Evolutionary conservation across 768 basidiomycete genomes (phyloP).

Genomic region (Multifurca ochricompacta): DNA sequence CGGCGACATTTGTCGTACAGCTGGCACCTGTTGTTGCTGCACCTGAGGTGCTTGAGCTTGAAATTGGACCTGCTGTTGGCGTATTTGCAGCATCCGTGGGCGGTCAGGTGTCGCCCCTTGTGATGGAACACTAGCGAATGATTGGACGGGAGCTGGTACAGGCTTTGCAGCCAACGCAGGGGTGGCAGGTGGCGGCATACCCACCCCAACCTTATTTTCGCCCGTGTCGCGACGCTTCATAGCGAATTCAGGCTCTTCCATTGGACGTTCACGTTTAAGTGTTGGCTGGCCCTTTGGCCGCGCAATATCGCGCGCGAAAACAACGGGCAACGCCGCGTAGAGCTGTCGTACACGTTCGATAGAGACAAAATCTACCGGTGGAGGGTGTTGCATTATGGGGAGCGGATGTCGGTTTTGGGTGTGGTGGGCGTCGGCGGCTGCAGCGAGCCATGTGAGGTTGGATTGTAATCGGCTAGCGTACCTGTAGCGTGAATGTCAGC

Average conservation of each 20-base stretch:
- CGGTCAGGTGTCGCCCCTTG: slow-evolving; percentile 9
- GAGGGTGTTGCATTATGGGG: slow-evolving; percentile 51
- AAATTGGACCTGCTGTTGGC: slow-evolving; percentile 16
- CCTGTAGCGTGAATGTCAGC: slow-evolving; percentile 31
- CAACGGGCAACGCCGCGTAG: slow-evolving; percentile 49
- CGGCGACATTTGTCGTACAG: slow-evolving; percentile 17
- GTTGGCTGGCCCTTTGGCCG: slow-evolving; percentile 28
- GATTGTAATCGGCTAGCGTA: slow-evolving; percentile 56
- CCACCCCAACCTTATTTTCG: slow-evolving; percentile 41
- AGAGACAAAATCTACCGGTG: slow-evolving; percentile 42
- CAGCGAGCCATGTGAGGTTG: slow-evolving; percentile 65
- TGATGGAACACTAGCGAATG: not conserved
- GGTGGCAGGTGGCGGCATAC: slow-evolving; percentile 24
- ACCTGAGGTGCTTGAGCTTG: slow-evolving; percentile 4
- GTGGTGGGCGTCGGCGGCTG: slow-evolving; percentile 47
- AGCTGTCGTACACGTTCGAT: slow-evolving; percentile 55
- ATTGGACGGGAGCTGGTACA: not conserved
- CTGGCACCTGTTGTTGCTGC: slow-evolving; percentile 1
- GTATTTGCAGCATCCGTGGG: slow-evolving; percentile 4
- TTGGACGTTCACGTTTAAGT: slow-evolving; percentile 56
- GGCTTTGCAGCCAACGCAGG: slow-evolving; percentile 7
- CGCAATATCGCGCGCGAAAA: slow-evolving; percentile 47
- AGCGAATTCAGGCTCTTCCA: slow-evolving; percentile 41
- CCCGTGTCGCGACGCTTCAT: slow-evolving; percentile 68
- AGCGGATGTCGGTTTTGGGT: slow-evolving; percentile 29